Evolutionary conservation across 148 eudicot species (phyloP).

Genomic region (Pharnaceum exiguum): DNA sequence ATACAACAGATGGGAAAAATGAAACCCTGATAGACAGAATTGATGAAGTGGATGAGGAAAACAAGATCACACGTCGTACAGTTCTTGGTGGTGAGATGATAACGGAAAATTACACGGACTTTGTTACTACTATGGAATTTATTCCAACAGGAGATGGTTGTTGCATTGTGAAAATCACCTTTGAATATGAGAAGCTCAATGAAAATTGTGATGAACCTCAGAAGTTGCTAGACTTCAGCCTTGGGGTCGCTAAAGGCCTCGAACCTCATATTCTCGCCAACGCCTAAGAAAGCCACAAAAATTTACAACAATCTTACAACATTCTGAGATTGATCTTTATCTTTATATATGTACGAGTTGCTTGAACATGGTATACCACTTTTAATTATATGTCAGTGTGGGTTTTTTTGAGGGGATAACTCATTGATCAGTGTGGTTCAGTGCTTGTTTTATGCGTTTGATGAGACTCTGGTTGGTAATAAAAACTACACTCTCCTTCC

Average conservation of each 20-base stretch:
- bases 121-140: not conserved
- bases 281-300: too few relatives aligned
- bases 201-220: conserved; percentile 10
- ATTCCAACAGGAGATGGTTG: conserved; percentile 4
- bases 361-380: too few relatives aligned
- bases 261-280: not conserved
- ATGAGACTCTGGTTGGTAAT: too few relatives aligned
- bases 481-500: too few relatives aligned
- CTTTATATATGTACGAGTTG: too few relatives aligned
- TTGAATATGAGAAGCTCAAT: conserved; percentile 14
- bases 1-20: conserved; percentile 13
- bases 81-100: conserved; percentile 8
- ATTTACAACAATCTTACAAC: too few relatives aligned
- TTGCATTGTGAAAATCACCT: not conserved
- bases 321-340: too few relatives aligned
- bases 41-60: conserved; percentile 13
- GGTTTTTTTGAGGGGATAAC: too few relatives aligned
- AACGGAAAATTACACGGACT: conserved; percentile 10
- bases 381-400: too few relatives aligned
- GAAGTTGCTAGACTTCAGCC: not conserved
- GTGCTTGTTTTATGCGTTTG: too few relatives aligned
- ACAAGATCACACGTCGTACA: not conserved
- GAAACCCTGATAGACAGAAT: not conserved
- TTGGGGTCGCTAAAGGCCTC: conserved; percentile 1
- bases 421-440: too few relatives aligned